Conservation (phyloP, 2,329 filamentous ascomycete genomes). For the Mollisia scopiformis region DNA sequence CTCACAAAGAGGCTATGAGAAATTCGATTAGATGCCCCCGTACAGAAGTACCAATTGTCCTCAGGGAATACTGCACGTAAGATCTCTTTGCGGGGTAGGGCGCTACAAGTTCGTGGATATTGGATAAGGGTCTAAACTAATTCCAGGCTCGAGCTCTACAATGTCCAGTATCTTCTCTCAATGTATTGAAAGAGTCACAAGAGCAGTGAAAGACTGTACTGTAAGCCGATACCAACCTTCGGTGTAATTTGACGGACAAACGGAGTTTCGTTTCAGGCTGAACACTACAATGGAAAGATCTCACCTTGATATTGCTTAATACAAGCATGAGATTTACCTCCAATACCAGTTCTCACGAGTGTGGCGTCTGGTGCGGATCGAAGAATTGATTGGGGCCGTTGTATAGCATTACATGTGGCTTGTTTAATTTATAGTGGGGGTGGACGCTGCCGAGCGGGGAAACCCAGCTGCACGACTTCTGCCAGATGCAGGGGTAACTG, state of each 20-base stretch:
- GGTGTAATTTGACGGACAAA: neutral
- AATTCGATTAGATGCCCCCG: too few species aligned
- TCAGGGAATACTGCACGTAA: too few species aligned
- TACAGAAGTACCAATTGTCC: too few species aligned
- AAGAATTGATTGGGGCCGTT: neutral
- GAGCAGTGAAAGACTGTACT: neutral
- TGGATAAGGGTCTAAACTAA: neutral
- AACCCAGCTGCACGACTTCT: neutral
- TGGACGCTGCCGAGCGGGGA: neutral
- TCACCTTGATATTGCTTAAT: neutral
- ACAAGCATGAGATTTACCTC: neutral
- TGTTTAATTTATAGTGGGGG: neutral
- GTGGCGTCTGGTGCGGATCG: neutral
- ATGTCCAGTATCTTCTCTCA: neutral
- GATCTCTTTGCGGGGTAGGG: neutral
- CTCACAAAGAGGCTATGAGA: too few species aligned
- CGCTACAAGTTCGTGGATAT: neutral
- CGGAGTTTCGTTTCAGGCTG: neutral
- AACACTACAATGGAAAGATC: neutral
- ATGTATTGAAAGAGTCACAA: neutral
- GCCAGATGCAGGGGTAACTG: neutral
- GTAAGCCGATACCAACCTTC: neutral
- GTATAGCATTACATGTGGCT: neutral
- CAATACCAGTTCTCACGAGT: neutral
- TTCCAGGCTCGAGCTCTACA: neutral